Percentiles rank a stretch among this genome's conserved stretches.
These are phyloP conservation scores for Wickerhamia fluorescens DNA, from an alignment of 805 yeast genomes.

Conservation along the genomic window DNA sequence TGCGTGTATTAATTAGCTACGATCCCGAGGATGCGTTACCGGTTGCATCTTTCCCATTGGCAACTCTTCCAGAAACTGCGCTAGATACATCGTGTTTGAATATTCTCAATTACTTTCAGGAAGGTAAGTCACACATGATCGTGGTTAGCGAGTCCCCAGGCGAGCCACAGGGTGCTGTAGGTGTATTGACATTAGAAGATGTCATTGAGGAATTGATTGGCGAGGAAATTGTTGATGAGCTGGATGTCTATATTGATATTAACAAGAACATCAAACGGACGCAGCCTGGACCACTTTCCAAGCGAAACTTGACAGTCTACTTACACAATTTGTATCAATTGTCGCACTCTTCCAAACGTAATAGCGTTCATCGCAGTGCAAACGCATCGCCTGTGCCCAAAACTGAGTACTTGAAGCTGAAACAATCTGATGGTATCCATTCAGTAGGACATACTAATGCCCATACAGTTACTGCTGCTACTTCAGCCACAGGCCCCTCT, in stretches of 20 bases:
- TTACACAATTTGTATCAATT: constrained; percentile 53
- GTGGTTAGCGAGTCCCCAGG: constrained; percentile 87
- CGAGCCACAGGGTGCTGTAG: constrained; percentile 72
- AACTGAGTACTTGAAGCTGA: not conserved
- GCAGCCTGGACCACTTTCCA: constrained; percentile 69
- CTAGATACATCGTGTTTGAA: constrained; percentile 90
- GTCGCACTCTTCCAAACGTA: constrained; percentile 31
- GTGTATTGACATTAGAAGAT: constrained; percentile 90
- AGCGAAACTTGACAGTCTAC: constrained; percentile 61
- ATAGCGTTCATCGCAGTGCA: constrained; percentile 28
- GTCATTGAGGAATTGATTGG: constrained; percentile 98
- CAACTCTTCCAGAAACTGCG: constrained; percentile 91
- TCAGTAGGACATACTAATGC: not conserved
- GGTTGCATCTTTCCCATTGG: constrained; percentile 88
- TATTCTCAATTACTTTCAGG: constrained; percentile 92
- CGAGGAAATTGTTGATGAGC: constrained; percentile 94
- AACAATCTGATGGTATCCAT: constrained; percentile 1
- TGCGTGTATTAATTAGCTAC: constrained; percentile 84
- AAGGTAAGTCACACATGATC: constrained; percentile 97
- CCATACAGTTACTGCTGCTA: not conserved
- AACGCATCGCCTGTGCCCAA: not conserved
- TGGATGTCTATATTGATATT: constrained; percentile 88
- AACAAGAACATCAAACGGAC: constrained; percentile 77
- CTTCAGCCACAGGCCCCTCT: too few relatives aligned
- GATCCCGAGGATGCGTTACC: constrained; percentile 96